Percentiles rank a stretch among this genome's conserved stretches.
These are phyloP conservation scores for Phlyctochytrium arcticum DNA, from an alignment of 192 early-diverging fungal genomes.

Conservation along the genomic window DNA sequence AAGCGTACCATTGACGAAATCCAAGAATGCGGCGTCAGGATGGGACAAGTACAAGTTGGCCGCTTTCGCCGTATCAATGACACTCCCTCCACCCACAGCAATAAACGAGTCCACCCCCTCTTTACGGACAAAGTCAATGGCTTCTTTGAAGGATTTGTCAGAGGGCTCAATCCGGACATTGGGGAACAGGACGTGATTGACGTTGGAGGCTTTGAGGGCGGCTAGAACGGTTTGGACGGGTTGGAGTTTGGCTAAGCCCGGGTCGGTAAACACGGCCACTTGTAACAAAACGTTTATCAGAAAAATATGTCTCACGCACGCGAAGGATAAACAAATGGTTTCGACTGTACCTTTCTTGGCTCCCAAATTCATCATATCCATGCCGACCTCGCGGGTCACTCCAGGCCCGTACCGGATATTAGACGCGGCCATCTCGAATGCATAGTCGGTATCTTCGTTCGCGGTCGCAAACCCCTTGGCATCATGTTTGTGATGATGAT, in stretches of 20 bases:
- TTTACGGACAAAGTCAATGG: slow-evolving; percentile 71
- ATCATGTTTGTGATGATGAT: background rate
- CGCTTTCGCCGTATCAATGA: slow-evolving; percentile 88
- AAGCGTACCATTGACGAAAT: slow-evolving; percentile 73
- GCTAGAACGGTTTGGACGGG: slow-evolving; percentile 72
- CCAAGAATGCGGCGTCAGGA: slow-evolving; percentile 77
- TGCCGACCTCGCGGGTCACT: slow-evolving; percentile 77
- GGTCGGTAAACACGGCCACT: slow-evolving; percentile 74
- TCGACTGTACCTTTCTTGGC: slow-evolving; percentile 53
- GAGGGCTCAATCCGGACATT: slow-evolving; percentile 81
- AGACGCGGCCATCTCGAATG: slow-evolving; percentile 78
- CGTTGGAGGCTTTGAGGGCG: slow-evolving; percentile 65
- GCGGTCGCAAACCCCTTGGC: slow-evolving; percentile 2
- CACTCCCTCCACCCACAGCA: slow-evolving; percentile 87
- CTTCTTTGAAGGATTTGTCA: slow-evolving; percentile 70
- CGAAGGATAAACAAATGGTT: background rate
- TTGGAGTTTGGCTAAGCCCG: slow-evolving; percentile 62
- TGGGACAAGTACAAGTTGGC: slow-evolving; percentile 83
- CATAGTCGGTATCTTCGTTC: slow-evolving; percentile 37
- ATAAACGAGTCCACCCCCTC: slow-evolving; percentile 80
- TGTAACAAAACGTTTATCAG: no score
- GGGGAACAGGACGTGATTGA: slow-evolving; percentile 71
- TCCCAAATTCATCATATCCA: slow-evolving; percentile 74
- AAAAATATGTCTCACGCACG: background rate
- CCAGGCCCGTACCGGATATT: slow-evolving; percentile 83